Base-by-base conservation (phyloP, 2,329 filamentous ascomycete genomes). In the Fusarium torulosum region DNA sequence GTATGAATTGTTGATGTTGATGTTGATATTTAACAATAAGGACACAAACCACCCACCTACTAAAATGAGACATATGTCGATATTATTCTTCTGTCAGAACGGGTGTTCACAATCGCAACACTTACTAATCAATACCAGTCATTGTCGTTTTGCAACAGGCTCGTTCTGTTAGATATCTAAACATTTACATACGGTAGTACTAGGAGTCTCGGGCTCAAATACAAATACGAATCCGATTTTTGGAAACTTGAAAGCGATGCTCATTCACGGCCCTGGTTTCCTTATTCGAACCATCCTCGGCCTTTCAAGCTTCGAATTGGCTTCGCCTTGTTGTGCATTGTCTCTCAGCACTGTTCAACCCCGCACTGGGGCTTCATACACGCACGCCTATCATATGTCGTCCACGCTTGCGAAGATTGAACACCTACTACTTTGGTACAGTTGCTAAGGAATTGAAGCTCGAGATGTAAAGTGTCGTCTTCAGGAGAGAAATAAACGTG, bases 351-450 rank as follows among this genome's bases (percentile, higher is more conserved):
- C 11, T 23, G 10, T 37, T 51, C 19, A 45, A 62, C 59, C 53
- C 60, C 60, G 53, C 61, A 65, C 47, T 29, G 19, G 15, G 15
- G 29, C n/a, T n/a, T 49, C 47, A 41, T 63, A 44, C 7, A 40
- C 31, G 38, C 25, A 63, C 58, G 47, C 51, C 50, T 66, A 42
- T 37, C 51, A 50, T 44, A 15, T 42, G 42, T 51, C 14, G 29
- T 33, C 29, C 14, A 33, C 29, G 13, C 46, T 50, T 50, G 60
- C 31, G 38, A 53, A 29, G 15, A 29, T 47, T 40, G 44, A 59
- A 47, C 59, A 63, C 59, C 58, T 62, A 49, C 59, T 42, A 27
- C 33, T 62, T 63, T 63, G 14, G 59, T 62, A 44, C 44, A 55
- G 29, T 17, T 51, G 20, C 23, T 17, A 31, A 40, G 33, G 40